Evolutionary conservation across 2,329 filamentous ascomycete species (phyloP), one percentile per base, ranked within the genome.

Genomic region (Delphinella strobiligena): DNA sequence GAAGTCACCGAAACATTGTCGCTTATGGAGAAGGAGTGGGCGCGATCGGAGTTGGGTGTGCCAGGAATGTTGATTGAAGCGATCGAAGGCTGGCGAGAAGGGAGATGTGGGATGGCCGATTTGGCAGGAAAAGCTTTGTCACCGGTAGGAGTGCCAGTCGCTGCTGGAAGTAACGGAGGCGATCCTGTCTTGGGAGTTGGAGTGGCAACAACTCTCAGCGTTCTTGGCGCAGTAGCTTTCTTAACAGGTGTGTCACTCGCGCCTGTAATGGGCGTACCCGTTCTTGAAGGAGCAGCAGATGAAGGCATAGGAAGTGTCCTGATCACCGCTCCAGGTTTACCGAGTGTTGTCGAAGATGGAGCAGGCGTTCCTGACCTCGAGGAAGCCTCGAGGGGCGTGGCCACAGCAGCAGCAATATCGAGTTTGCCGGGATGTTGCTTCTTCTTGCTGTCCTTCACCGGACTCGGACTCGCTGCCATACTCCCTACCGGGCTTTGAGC

Each of bases 1-100:
- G 83, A 88, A 4, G 84, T 70, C 16, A 87, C 66, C 0, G 81
- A 87, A 9, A 82, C 77, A 40, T 74, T 84, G 53, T 89, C 83
- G n/a, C 81, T 86, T 27, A 84, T 68, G 22, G 12, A 27, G 22
- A 7, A 7, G 22, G 22, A 12, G 7, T 7, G 7, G 7, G 22
- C 22, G 41, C 76, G 67, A 51, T 88, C 83, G 52, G 81, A 87
- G 1, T 65, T 73, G 0, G 83, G 82, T 1, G 82, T 87, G 19
- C 76, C 77, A n/a, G 83, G 81, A 5, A 73, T 67, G 41, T 80
- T 74, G 36, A 69, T 60, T 1, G 74, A 77, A 5, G 73, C 70
- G 10, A 78, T 57, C 43, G 65, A 73, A 4, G 67, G 63, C 51
- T 74, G 67, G 18, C 71, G 62, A 15, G 68, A 70, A 5, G 66